Conservation (phyloP, 2,329 filamentous ascomycete genomes). For the Fusarium drepaniforme region DNA sequence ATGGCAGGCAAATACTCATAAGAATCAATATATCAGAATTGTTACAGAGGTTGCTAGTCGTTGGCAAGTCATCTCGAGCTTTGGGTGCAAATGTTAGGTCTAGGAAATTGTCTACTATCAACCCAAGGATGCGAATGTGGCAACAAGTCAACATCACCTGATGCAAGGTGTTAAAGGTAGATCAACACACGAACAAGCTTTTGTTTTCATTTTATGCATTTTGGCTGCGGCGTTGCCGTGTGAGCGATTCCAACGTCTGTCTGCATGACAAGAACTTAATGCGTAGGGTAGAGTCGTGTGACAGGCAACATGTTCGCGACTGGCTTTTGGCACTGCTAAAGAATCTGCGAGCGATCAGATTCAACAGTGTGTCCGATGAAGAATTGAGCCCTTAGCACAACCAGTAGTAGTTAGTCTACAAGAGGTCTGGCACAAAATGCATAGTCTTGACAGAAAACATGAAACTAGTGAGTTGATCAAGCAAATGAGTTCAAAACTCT, state of each 20-base stretch:
- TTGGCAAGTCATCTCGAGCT: too few relatives aligned
- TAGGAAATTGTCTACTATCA: too few relatives aligned
- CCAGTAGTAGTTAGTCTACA: too few relatives aligned
- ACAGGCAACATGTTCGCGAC: too few relatives aligned
- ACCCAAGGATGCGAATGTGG: too few relatives aligned
- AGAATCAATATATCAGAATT: too few relatives aligned
- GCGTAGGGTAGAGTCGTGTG: not conserved
- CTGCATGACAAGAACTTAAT: not conserved
- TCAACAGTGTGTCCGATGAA: not conserved
- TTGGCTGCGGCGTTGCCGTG: not conserved
- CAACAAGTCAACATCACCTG: too few relatives aligned
- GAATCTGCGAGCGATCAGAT: not conserved
- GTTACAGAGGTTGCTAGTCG: too few relatives aligned
- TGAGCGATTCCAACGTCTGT: not conserved
- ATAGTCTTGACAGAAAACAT: not conserved
- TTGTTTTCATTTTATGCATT: not conserved
- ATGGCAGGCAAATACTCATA: too few relatives aligned
- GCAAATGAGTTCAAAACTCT: not conserved
- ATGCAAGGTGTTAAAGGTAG: not conserved
- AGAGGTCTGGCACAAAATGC: too few relatives aligned
- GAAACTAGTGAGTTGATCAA: not conserved
- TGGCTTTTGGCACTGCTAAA: not conserved
- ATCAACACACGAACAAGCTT: not conserved
- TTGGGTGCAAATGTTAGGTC: too few relatives aligned
- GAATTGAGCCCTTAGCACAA: not conserved